phyloP scores from a whole-genome alignment of 2,329 filamentous ascomycete species.

The Ceratocystiopsis sp. region DNA sequence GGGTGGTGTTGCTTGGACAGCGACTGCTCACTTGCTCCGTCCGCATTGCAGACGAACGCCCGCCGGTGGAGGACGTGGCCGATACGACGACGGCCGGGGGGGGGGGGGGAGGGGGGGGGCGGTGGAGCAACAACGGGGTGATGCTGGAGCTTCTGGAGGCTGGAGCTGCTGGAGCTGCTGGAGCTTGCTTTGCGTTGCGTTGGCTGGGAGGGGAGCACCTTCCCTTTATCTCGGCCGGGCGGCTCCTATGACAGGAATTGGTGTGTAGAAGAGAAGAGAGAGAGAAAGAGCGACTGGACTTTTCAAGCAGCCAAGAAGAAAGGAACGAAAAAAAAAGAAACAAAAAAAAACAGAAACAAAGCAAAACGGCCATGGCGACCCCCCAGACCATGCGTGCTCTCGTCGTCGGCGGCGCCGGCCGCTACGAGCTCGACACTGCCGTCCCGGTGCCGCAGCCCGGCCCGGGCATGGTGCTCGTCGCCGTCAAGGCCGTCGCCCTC shows the following conservation, averaged over 20 bases:
- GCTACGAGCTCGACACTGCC: slow-evolving; percentile 3
- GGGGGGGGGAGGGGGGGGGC: too few relatives aligned
- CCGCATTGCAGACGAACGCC: too few relatives aligned
- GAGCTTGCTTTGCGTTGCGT: too few relatives aligned
- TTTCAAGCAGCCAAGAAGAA: neutral
- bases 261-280: too few relatives aligned
- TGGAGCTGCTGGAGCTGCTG: too few relatives aligned
- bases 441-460: slow-evolving; percentile 1
- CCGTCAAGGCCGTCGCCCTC: slow-evolving; percentile 13
- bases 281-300: neutral
- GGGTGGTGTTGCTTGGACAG: too few relatives aligned
- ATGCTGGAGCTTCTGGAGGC: too few relatives aligned
- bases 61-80: too few relatives aligned
- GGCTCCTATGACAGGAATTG: too few relatives aligned
- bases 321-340: neutral
- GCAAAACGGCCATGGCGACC: neutral
- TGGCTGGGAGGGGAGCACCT: neutral
- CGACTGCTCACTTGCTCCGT: too few relatives aligned
- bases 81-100: too few relatives aligned
- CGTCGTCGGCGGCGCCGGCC: slow-evolving; percentile 4
- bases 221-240: neutral
- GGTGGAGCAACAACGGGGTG: too few relatives aligned
- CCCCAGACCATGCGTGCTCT: slow-evolving; percentile 2
- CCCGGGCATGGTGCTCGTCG: slow-evolving; percentile 3
- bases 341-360: neutral